phyloP scores from a whole-genome alignment of 1,284 basidiomycete genomes.

The Blastosporella zonata region DNA sequence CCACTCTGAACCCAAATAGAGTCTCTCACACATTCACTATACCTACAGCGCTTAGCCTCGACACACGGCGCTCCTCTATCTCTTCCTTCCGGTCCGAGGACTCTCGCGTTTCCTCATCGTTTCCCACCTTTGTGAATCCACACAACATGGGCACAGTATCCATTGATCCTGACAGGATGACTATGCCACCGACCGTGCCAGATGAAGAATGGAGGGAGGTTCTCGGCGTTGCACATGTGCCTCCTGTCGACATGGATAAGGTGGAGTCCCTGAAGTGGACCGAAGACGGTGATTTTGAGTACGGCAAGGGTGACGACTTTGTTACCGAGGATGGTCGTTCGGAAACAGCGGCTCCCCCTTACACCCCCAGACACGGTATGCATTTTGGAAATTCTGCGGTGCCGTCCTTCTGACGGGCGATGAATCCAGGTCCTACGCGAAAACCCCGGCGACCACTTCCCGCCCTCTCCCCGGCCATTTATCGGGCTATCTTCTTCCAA shows the following conservation, averaged over 20 bases:
- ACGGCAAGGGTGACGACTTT: constrained; percentile 12
- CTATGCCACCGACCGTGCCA: constrained; percentile 4
- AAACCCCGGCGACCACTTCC: constrained; percentile 25
- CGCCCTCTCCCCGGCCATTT: constrained; percentile 30
- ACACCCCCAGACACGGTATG: background rate
- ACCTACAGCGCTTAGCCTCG: constrained; percentile 13
- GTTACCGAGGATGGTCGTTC: constrained; percentile 13
- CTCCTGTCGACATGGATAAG: constrained; percentile 8
- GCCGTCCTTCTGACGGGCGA: background rate
- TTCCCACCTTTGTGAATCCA: constrained; percentile 33
- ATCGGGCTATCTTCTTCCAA: constrained; percentile 36
- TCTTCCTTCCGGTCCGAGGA: constrained; percentile 17
- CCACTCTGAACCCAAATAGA: constrained; percentile 15
- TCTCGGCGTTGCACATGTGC: constrained; percentile 2
- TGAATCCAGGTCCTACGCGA: constrained; percentile 10
- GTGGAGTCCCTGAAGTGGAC: constrained; percentile 9
- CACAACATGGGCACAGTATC: constrained; percentile 8
- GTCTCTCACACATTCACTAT: background rate
- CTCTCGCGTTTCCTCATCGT: constrained; percentile 29
- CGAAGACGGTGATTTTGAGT: constrained; percentile 13
- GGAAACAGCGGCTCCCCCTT: background rate
- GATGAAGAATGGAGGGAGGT: constrained; percentile 14
- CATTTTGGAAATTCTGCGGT: background rate
- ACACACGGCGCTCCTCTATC: constrained; percentile 9
- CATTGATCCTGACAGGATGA: constrained; percentile 14